Evolutionary conservation across 2,329 filamentous ascomycete species (phyloP).

Genomic region (Fusarium multiceps): DNA sequence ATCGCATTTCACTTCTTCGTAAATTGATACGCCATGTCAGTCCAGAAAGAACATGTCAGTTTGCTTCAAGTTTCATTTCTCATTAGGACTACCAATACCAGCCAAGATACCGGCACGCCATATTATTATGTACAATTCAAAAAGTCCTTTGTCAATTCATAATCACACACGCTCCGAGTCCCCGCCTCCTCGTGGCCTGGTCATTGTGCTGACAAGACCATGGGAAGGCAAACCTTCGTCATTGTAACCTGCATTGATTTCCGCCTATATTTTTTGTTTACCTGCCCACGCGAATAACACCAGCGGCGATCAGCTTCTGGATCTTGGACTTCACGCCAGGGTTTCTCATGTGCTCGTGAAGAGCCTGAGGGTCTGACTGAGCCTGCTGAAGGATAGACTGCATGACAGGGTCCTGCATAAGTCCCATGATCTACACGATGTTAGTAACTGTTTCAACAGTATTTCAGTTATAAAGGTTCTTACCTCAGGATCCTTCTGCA

Average conservation of each 20-base stretch:
- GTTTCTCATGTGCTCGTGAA: constrained; percentile 98
- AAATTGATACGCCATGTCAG: constrained; percentile 7
- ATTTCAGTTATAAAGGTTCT: constrained; percentile 49
- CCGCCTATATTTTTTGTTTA: constrained; percentile 38
- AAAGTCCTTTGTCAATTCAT: constrained; percentile 38
- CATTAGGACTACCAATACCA: constrained; percentile 42
- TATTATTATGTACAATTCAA: constrained; percentile 47
- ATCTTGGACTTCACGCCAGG: constrained; percentile 86
- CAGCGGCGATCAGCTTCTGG: constrained; percentile 92
- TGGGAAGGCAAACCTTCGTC: constrained; percentile 28
- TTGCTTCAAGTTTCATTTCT: constrained; percentile 46
- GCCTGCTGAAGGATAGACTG: constrained; percentile 97
- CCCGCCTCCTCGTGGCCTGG: constrained; percentile 9
- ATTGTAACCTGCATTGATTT: constrained; percentile 15
- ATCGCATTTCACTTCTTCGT: neutral
- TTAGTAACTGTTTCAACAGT: constrained; percentile 43
- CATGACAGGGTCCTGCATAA: constrained; percentile 97
- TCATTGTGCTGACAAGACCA: constrained; percentile 22
- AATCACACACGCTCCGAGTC: constrained; percentile 39
- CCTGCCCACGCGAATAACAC: constrained; percentile 83
- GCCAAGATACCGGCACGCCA: constrained; percentile 36
- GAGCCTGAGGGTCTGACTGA: constrained; percentile 88
- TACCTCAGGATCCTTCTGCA: constrained; percentile 91
- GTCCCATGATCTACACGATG: constrained; percentile 75
- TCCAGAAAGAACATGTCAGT: constrained; percentile 6